Evolutionary conservation across 2,329 filamentous ascomycete genomes (phyloP), one percentile per base, ranked within the genome.

Genomic region (Magnaporthiopsis incrustans): DNA sequence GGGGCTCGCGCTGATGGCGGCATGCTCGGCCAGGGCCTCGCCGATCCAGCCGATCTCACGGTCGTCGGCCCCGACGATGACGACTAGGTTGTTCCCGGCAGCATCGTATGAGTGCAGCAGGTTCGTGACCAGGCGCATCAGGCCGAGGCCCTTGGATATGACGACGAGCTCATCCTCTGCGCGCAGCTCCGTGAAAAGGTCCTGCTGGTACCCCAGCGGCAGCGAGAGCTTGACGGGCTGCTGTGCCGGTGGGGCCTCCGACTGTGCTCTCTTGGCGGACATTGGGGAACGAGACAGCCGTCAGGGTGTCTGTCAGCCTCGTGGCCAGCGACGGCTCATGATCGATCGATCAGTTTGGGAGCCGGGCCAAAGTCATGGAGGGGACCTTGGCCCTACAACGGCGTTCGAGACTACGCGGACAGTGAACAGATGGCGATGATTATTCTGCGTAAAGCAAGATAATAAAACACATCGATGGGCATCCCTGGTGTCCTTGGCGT

Each of bases 31-130:
- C 73, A 99, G 80, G 35, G 92, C 91, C 79, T 98, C 95, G 69
- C 95, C 95, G 66, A 99, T 92, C 93, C 94, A 98, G 64, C 89
- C 88, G 85, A 97, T 97, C 73, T 99, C 95, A 66, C 91, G 87
- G 44, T 97, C 92, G 66, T 95, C 90, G 50, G 95, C 93, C 12
- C 92, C 93, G 57, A 98, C 87, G 26, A 99, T 78, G 59, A 99
- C 81, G 61, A 99, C 88, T 64, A 99, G 80, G 72, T 96, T 98
- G 77, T 95, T 96, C 18, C 95, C 95, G 4, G 92, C 92, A 1
- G 92, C 93, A 82, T 99, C 95, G 77, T 97, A 97, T 26, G 93
- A 93, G 77, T 99, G 95, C 33, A 99, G 85, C 56, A 99, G 85
- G 74, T 98, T 99, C n/a, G 92, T 96, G 72, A 97, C 85, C 65